Percentiles rank a stretch among this genome's conserved stretches.
phyloP scores from a whole-genome alignment of 2,329 filamentous ascomycete species.

The Juglanconis oblonga region DNA sequence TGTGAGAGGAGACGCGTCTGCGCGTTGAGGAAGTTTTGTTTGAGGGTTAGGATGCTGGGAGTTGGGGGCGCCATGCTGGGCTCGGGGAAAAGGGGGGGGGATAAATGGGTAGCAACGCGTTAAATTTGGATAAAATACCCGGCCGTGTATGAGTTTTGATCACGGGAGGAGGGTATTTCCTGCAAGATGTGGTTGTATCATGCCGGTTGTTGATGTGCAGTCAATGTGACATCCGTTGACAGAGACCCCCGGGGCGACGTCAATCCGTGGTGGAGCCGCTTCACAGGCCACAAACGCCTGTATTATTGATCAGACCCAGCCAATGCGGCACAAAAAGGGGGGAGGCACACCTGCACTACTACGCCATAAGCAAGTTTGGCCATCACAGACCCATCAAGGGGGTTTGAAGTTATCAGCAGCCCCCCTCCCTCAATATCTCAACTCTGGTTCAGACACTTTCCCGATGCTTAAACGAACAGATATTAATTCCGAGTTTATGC shows the following conservation, averaged over 20 bases:
- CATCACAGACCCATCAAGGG: neutral
- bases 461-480: neutral
- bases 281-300: too few species aligned
- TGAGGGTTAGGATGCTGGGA: conserved; percentile 59
- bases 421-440: neutral
- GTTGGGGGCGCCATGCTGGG: conserved; percentile 30
- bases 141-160: neutral
- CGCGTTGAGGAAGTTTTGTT: conserved; percentile 60
- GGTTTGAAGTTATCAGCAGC: neutral
- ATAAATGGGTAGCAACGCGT: neutral
- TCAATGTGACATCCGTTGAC: neutral
- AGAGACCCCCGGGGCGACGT: neutral
- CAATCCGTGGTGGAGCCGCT: neutral
- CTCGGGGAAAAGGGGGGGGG: neutral
- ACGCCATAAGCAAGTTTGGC: neutral
- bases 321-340: too few species aligned
- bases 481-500: neutral
- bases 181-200: neutral
- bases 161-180: neutral
- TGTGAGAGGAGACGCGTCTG: conserved; percentile 64
- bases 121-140: neutral
- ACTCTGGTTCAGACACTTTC: neutral
- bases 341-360: too few species aligned
- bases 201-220: neutral
- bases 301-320: too few species aligned